A percentile compares a stretch with the other conserved stretches of the same genome.
These are phyloP conservation scores for Gardenia jasminoides DNA, from an alignment of 257 asterid species.

Conservation along the genomic window DNA sequence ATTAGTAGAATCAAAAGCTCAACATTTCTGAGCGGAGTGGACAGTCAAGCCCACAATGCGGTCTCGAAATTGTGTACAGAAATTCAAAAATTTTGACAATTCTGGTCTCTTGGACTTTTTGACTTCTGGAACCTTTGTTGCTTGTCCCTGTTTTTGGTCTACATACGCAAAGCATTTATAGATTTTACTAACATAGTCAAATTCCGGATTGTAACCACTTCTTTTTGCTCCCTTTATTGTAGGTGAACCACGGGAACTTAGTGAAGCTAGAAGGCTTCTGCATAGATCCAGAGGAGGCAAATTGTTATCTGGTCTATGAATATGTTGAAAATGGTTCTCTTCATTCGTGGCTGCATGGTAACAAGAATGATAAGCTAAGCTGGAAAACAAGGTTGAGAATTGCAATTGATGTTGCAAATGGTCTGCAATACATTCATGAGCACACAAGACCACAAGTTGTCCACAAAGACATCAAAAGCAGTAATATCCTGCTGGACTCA, in stretches of 20 bases:
- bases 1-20: neutral
- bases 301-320: constrained; percentile 84
- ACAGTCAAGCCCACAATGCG: neutral
- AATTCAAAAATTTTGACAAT: neutral
- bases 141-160: neutral
- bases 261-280: constrained; percentile 95
- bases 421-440: constrained; percentile 93
- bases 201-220: neutral
- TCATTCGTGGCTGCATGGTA: constrained; percentile 69
- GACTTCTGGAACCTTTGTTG: constrained; percentile 3
- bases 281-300: constrained; percentile 79
- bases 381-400: constrained; percentile 78
- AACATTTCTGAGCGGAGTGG: neutral
- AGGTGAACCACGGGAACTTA: constrained; percentile 97
- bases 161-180: neutral
- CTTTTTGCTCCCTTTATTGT: neutral
- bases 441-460: constrained; percentile 92
- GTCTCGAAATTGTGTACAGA: neutral
- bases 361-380: constrained; percentile 41
- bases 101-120: neutral
- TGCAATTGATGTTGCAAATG: constrained; percentile 83
- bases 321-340: constrained; percentile 82
- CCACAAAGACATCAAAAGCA: constrained; percentile 87
- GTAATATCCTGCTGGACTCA: constrained; percentile 87
- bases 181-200: neutral